Evolutionary conservation across 306 rosid species (phyloP), one percentile per base, ranked within the genome.

Genomic region (Ochetophila trinervis): DNA sequence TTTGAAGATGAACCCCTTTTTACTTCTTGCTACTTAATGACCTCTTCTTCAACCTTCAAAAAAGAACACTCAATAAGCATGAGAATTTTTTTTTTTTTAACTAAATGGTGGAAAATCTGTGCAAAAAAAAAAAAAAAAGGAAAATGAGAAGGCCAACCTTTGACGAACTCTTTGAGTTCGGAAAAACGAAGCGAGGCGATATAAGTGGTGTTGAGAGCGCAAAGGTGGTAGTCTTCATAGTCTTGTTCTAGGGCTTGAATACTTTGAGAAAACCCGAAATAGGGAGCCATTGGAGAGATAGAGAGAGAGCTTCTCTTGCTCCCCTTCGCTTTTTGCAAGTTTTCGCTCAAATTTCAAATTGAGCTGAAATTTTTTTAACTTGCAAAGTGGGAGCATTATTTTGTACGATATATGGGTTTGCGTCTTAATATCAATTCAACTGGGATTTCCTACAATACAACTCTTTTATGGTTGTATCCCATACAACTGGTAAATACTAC

Each of bases 11-110:
- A 59, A 54, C 96, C 98, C 76, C 91, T 82, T 78, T 84, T 89
- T 47, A 82, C 84, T 67, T 87, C 95, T 76, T 85, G 91, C 71
- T 84, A 91, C 72, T 56, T 84, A 66, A 82, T 80, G 27, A 87
- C 75, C 79, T 87, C 96, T 67, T 79, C 91, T 84, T 92, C 98
- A 68, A 92, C 96, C 96, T 92, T 80, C 62, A 71, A 79, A 60
- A 53, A 76, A 73, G 40, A 66, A 60, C 32, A 55, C 64, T 68
- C 40, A 71, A 60, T 30, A 71, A 74, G 63, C 53, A 69, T 57
- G 76, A 71, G n/a, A n/a, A n/a, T n/a, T n/a, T n/a, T n/a, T n/a
- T n/a, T n/a, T n/a, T n/a, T n/a, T n/a, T n/a, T n/a, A n/a, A n/a
- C n/a, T n/a, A n/a, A 42, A 20, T 67, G 23, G 12, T 42, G 7